Base-by-base conservation (phyloP, 176 grass and related monocot species). In the Carex cristatella region DNA sequence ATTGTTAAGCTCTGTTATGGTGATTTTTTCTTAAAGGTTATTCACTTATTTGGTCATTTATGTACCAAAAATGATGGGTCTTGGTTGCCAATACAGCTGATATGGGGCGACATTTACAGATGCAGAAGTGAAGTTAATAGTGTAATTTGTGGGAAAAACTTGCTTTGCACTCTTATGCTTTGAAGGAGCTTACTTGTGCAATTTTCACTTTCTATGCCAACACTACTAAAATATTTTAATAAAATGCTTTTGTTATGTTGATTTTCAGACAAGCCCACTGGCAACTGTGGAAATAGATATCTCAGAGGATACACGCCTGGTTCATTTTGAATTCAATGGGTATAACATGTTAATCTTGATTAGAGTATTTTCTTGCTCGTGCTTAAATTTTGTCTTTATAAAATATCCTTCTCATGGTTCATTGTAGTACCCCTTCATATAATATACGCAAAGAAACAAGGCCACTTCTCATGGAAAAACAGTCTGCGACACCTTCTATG, bases 251-350 rank as follows among this genome's bases (percentile, higher is more conserved):
- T 92, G 64, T 86, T 61, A 79, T 86, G 31, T 48, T 48, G 65
- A 44, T 70, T 69, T 70, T 68, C 92, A 97, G 94, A 88, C 92
- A 3, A 90, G 87, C 78, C 86, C 81, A 79, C 85, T 91, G 88
- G 90, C 92, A 81, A 97, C 77, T 46, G 85, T 97, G 56, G 95
- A 94, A 86, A 93, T 94, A 69, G 92, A 98, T 84, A 98, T 98
- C 73, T 93, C 95, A 82, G 88, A 90, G 62, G 91, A 98, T 82
- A 90, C 89, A 10, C 92, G 87, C 49, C 86, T 94, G 68, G 91
- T 88, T 57, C 28, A 87, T 85, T 90, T 97, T 10, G 92, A 94
- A 56, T 97, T 94, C 88, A 86, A 85, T 65, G 87, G 92, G 95
- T 97, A 94, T 82, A 71, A 84, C 14, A 11, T 65, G 62, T 79